These are phyloP conservation scores for Rugonectria rugulosa DNA, from an alignment of 2,329 filamentous ascomycete genomes.

Conservation along the genomic window DNA sequence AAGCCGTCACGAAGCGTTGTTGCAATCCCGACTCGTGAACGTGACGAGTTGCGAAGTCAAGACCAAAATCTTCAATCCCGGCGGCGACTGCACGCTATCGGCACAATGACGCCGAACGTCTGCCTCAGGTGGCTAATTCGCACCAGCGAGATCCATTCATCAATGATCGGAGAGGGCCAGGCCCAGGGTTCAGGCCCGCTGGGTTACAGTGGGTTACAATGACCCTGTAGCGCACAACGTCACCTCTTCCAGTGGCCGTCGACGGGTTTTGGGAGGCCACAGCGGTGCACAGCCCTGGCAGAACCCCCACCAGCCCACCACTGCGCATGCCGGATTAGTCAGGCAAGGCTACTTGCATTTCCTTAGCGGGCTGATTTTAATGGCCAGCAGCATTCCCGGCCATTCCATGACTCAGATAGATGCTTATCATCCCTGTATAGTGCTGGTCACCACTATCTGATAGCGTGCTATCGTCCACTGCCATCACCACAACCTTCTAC, in stretches of 20 bases:
- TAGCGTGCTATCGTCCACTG: constrained; percentile 14
- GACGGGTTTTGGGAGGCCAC: constrained; percentile 10
- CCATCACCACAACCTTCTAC: constrained; percentile 31
- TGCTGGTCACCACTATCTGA: not conserved
- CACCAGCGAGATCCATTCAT: constrained; percentile 12
- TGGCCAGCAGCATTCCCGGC: constrained; percentile 15
- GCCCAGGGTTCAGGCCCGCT: constrained; percentile 6
- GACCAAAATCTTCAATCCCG: constrained; percentile 34
- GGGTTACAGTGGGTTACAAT: constrained; percentile 12
- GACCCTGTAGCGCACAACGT: constrained; percentile 18
- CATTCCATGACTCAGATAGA: not conserved
- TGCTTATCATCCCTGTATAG: constrained; percentile 4
- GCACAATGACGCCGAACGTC: constrained; percentile 32
- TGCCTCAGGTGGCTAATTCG: constrained; percentile 23
- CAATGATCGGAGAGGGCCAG: constrained; percentile 14
- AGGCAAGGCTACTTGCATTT: constrained; percentile 8
- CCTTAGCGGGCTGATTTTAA: constrained; percentile 11
- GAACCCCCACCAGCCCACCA: constrained; percentile 6
- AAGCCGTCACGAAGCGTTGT: constrained; percentile 11
- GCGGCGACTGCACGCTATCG: constrained; percentile 22
- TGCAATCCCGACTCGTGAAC: constrained; percentile 22
- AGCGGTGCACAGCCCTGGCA: not conserved
- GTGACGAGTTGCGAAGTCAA: constrained; percentile 19
- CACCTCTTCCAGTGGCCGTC: constrained; percentile 3
- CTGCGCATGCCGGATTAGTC: constrained; percentile 19